Evolutionary conservation across 2,329 filamentous ascomycete species (phyloP).

Genomic region (Stagonosporopsis cucurbitacearum): DNA sequence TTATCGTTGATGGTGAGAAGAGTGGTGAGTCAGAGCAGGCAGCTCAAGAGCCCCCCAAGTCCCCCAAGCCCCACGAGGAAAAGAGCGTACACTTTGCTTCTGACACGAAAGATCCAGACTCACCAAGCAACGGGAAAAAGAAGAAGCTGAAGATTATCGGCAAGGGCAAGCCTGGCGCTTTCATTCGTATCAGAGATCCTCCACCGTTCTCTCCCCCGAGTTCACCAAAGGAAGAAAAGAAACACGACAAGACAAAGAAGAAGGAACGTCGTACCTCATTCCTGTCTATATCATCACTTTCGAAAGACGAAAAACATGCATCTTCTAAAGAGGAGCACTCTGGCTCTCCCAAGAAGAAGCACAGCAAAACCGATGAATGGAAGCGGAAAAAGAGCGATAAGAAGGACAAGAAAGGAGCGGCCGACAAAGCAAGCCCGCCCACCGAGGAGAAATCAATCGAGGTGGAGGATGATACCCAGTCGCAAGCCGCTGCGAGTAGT

Average conservation of each 20-base stretch:
- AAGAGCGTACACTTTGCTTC: slow-evolving; percentile 48
- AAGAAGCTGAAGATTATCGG: slow-evolving; percentile 29
- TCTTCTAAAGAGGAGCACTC: slow-evolving; percentile 15
- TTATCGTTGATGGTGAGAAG: slow-evolving; percentile 35
- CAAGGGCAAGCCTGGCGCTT: slow-evolving; percentile 42
- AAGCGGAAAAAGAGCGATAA: slow-evolving; percentile 34
- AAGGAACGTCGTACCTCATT: slow-evolving; percentile 30
- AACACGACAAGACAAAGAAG: slow-evolving; percentile 31
- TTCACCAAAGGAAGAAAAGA: slow-evolving; percentile 42
- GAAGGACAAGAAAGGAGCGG: slow-evolving; percentile 31
- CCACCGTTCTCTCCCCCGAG: slow-evolving; percentile 25
- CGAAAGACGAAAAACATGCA: slow-evolving; percentile 23
- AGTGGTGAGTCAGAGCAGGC: slow-evolving; percentile 49
- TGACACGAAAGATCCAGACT: slow-evolving; percentile 49
- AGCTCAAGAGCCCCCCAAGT: slow-evolving; percentile 42
- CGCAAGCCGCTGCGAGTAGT: slow-evolving; percentile 8
- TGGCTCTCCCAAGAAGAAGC: slow-evolving; percentile 29
- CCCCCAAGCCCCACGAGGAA: slow-evolving; percentile 31
- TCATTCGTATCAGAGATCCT: slow-evolving; percentile 42
- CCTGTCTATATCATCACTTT: slow-evolving; percentile 23
- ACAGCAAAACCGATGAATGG: slow-evolving; percentile 34
- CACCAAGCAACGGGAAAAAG: slow-evolving; percentile 35
- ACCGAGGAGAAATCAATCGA: slow-evolving; percentile 16
- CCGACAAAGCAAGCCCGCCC: neutral
- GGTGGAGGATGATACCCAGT: slow-evolving; percentile 25